Percentiles rank a stretch among this genome's conserved stretches.
phyloP scores from a whole-genome alignment of 495 filamentous ascomycete species.

The Penicillium manginii region DNA sequence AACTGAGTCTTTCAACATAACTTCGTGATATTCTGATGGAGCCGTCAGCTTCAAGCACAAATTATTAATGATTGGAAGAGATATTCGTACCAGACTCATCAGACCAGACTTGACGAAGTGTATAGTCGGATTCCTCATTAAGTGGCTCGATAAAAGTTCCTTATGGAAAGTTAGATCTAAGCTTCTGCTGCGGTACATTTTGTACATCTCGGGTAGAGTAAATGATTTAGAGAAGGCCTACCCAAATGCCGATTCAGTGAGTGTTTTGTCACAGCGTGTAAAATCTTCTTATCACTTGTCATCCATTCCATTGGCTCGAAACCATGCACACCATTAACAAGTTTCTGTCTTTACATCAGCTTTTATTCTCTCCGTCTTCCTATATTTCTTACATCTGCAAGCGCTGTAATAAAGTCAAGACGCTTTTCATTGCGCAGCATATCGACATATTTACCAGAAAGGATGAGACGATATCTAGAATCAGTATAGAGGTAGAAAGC shows the following conservation, averaged over 20 bases:
- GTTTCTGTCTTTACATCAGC: background rate
- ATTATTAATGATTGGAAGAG: background rate
- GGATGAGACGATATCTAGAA: background rate
- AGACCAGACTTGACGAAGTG: background rate
- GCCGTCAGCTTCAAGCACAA: background rate
- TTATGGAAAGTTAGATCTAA: background rate
- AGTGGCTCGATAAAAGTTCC: background rate
- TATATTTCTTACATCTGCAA: background rate
- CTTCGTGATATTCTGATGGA: background rate
- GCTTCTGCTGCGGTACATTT: background rate
- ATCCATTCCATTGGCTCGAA: too few species aligned
- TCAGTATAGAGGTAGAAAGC: constrained; percentile 1
- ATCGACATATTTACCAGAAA: background rate
- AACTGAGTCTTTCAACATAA: background rate
- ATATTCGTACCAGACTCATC: background rate
- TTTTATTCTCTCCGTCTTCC: background rate
- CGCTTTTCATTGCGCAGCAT: background rate
- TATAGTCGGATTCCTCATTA: background rate
- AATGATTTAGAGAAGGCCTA: too few species aligned
- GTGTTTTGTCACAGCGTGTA: too few species aligned
- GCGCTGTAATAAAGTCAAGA: background rate
- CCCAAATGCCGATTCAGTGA: too few species aligned
- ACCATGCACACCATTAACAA: background rate
- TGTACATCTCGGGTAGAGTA: too few species aligned
- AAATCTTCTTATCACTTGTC: too few species aligned